These are phyloP conservation scores for Tulasnella sp. DNA, from an alignment of 768 basidiomycete genomes.

Conservation along the genomic window DNA sequence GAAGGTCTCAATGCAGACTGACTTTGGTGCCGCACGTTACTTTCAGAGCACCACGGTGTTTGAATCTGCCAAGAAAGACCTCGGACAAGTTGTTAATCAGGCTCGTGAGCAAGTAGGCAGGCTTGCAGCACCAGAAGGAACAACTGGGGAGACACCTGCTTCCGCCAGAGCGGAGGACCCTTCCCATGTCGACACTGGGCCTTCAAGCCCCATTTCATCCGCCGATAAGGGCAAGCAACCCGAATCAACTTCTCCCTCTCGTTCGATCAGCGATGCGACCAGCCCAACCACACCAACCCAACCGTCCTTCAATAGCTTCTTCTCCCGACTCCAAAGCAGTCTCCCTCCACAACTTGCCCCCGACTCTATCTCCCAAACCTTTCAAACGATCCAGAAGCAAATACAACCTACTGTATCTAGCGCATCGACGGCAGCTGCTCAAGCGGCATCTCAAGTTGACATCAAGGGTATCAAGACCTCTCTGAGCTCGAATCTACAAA, in stretches of 20 bases:
- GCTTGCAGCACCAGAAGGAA: conserved; percentile 30
- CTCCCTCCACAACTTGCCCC: conserved; percentile 55
- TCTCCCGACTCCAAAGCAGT: conserved; percentile 60
- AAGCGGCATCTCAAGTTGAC: conserved; percentile 34
- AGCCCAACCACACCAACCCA: conserved; percentile 13
- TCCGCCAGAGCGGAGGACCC: conserved; percentile 22
- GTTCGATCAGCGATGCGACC: background rate
- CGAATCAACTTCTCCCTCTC: background rate
- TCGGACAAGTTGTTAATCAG: conserved; percentile 60
- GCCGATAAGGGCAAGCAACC: conserved; percentile 14
- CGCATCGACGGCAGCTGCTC: conserved; percentile 23
- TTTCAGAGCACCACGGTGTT: conserved; percentile 57
- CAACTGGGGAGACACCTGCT: conserved; percentile 18
- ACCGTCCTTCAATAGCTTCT: conserved; percentile 35
- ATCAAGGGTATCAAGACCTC: conserved; percentile 54
- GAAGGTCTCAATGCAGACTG: background rate
- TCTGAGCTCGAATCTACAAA: conserved; percentile 53
- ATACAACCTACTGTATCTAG: conserved; percentile 23
- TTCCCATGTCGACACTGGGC: conserved; percentile 20
- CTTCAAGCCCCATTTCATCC: conserved; percentile 22
- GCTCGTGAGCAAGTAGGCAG: conserved; percentile 68
- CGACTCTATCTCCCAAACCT: conserved; percentile 35
- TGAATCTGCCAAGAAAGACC: conserved; percentile 55
- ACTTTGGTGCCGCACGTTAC: conserved; percentile 6
- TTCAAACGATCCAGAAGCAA: conserved; percentile 34